A percentile compares a stretch with the other conserved stretches of the same genome.
phyloP scores from a whole-genome alignment of 768 basidiomycete species.

The Inosperma sp. region DNA sequence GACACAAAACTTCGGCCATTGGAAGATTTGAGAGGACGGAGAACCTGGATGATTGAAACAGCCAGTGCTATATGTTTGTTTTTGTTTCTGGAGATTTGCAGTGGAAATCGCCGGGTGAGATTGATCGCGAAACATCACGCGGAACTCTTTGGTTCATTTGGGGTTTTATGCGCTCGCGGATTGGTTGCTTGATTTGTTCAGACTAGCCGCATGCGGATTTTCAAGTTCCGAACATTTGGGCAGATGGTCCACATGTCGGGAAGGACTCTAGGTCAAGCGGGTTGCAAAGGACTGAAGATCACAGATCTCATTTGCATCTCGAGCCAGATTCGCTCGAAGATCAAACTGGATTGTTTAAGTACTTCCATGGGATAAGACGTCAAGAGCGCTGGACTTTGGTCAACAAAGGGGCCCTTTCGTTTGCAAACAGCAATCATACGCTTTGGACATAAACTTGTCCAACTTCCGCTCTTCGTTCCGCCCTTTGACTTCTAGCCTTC shows the following conservation, averaged over 20 bases:
- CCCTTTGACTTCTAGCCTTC: conserved; percentile 25
- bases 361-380: conserved; percentile 45
- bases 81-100: conserved; percentile 24
- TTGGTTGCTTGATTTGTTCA: conserved; percentile 35
- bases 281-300: conserved; percentile 26
- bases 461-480: conserved; percentile 43
- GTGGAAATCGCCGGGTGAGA: conserved; percentile 30
- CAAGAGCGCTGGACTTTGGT: conserved; percentile 35
- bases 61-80: conserved; percentile 3
- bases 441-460: conserved; percentile 33
- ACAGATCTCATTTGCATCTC: conserved; percentile 41
- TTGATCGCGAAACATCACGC: conserved; percentile 35
- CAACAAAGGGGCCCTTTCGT: conserved; percentile 36
- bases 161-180: conserved; percentile 35
- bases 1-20: conserved; percentile 3
- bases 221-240: conserved; percentile 44
- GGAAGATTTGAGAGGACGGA: too few species aligned
- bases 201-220: conserved; percentile 47
- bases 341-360: conserved; percentile 40
- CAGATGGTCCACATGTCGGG: conserved; percentile 35
- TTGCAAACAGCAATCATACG: conserved; percentile 33
- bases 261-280: conserved; percentile 37
- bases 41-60: background rate
- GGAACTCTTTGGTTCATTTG: conserved; percentile 28
- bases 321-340: conserved; percentile 42